Evolutionary conservation across 805 yeast species (phyloP).

Genomic region (Pichia rugopelliculosa): DNA sequence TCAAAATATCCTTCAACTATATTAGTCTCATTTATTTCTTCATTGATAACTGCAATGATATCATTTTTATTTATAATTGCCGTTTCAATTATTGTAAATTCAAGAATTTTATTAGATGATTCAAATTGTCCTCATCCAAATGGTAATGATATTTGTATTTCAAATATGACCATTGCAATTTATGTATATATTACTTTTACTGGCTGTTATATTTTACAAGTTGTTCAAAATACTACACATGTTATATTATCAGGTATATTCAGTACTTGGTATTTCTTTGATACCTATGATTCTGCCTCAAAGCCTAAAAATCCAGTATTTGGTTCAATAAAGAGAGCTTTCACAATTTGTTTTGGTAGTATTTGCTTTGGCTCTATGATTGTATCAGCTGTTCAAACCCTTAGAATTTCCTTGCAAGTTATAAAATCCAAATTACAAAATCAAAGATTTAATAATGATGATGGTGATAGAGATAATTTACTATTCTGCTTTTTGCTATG

Average conservation of each 20-base stretch:
- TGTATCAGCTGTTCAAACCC: slow-evolving; percentile 65
- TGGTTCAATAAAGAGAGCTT: slow-evolving; percentile 68
- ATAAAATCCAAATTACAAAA: slow-evolving; percentile 36
- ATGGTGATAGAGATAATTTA: slow-evolving; percentile 24
- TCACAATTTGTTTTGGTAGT: slow-evolving; percentile 84
- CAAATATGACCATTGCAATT: slow-evolving; percentile 21
- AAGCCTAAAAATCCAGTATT: slow-evolving; percentile 74
- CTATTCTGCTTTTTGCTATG: slow-evolving; percentile 42
- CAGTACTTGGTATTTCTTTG: slow-evolving; percentile 86
- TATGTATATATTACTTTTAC: slow-evolving; percentile 68
- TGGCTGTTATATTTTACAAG: slow-evolving; percentile 79
- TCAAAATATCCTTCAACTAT: slow-evolving; percentile 63
- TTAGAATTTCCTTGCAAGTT: slow-evolving; percentile 47
- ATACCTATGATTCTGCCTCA: slow-evolving; percentile 30
- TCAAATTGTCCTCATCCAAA: slow-evolving; percentile 39
- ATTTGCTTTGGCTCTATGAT: slow-evolving; percentile 75
- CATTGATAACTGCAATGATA: slow-evolving; percentile 48
- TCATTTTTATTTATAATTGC: slow-evolving; percentile 58
- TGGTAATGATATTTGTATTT: slow-evolving; percentile 26
- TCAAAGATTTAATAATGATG: slow-evolving; percentile 29
- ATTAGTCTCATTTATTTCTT: slow-evolving; percentile 31
- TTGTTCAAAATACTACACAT: slow-evolving; percentile 71
- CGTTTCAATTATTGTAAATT: slow-evolving; percentile 42
- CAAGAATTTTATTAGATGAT: slow-evolving; percentile 34
- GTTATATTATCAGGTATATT: slow-evolving; percentile 76